A percentile compares a stretch with the other conserved stretches of the same genome.
phyloP scores from a whole-genome alignment of 1,139 yeast genomes.

The Yamadazyma oceani region DNA sequence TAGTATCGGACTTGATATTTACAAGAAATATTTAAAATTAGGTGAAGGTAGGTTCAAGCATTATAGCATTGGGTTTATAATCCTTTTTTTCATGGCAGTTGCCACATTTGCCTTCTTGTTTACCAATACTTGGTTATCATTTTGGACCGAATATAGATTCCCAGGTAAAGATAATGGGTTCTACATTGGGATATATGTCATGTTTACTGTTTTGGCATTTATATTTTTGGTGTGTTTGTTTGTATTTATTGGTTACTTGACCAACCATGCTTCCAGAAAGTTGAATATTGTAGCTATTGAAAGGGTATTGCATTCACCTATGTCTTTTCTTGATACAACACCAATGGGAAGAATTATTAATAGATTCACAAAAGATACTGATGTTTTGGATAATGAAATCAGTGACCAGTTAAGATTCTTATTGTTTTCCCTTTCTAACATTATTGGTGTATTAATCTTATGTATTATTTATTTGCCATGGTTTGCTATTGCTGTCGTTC shows the following conservation, averaged over 20 bases:
- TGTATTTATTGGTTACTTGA: slow-evolving; percentile 48
- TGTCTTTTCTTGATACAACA: slow-evolving; percentile 46
- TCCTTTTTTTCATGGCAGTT: slow-evolving; percentile 28
- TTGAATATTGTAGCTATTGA: slow-evolving; percentile 40
- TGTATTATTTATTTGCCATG: slow-evolving; percentile 47
- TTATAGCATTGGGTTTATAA: slow-evolving; percentile 15
- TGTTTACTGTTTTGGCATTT: slow-evolving; percentile 49
- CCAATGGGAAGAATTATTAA: slow-evolving; percentile 48
- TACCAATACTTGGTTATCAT: slow-evolving; percentile 81
- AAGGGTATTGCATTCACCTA: slow-evolving; percentile 43
- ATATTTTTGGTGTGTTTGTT: slow-evolving; percentile 43
- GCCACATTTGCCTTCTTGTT: slow-evolving; percentile 63
- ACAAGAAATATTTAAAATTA: slow-evolving; percentile 46
- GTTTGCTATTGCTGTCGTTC: slow-evolving; percentile 48
- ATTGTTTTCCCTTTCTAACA: slow-evolving; percentile 39
- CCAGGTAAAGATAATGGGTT: slow-evolving; percentile 43
- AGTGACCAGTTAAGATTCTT: slow-evolving; percentile 46
- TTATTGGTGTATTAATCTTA: slow-evolving; percentile 43
- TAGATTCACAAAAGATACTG: slow-evolving; percentile 58
- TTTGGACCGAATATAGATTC: slow-evolving; percentile 71
- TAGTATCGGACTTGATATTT: slow-evolving; percentile 27
- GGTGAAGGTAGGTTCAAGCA: slow-evolving; percentile 52
- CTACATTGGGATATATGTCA: slow-evolving; percentile 74
- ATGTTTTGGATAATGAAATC: slow-evolving; percentile 46
- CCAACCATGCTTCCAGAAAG: slow-evolving; percentile 46